Evolutionary conservation across 225 moss, liverwort and hornwort genomes (phyloP), one percentile per base, ranked within the genome.

Genomic region (Asterella californica): DNA sequence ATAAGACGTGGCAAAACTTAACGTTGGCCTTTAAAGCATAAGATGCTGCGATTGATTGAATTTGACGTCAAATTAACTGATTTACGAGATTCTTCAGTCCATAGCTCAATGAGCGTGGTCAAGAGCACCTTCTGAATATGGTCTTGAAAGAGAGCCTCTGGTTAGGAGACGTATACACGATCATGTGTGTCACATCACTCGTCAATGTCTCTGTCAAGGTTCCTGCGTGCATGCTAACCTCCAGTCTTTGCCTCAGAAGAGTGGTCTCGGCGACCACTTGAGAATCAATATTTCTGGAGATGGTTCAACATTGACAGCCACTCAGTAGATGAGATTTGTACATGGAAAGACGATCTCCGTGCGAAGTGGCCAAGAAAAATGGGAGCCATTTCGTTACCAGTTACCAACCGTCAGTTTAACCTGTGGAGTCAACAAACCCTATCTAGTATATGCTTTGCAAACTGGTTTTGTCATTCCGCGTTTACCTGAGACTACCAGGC

Each of bases 191-290:
- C 67, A 95, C 95, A 53, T 84, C 72, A 30, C 84, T 78, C 42
- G 83, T 81, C 37, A 95, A 70, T 46, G 78, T 88, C 63, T 86
- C 81, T 79, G 85, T 84, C 4, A 93, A 82, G 33, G 68, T 84
- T 78, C 92, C 99, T 84, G 83, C 90, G 83, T 86, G 92, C 93
- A 99, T 92, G 80, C 81, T 82, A 80, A 95, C 91, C 88, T 99
- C 99, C 55, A 99, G 84, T 42, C 89, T 88, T 79, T 92, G 93
- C 81, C 99, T 84, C 78, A 79, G 87, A 62, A 93, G 81, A 45
- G 95, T 85, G 62, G 80, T 54, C 49, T 83, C 90, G 27, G 88
- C 95, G 10, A 95, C 90, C 78, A 84, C 79, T 75, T 85, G 85
- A 25, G 89, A 88, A 77, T 99, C 90, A 67, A 86, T 82, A 80